Base-by-base conservation (phyloP, 2,329 filamentous ascomycete species). In the Macroventuria anomochaeta region DNA sequence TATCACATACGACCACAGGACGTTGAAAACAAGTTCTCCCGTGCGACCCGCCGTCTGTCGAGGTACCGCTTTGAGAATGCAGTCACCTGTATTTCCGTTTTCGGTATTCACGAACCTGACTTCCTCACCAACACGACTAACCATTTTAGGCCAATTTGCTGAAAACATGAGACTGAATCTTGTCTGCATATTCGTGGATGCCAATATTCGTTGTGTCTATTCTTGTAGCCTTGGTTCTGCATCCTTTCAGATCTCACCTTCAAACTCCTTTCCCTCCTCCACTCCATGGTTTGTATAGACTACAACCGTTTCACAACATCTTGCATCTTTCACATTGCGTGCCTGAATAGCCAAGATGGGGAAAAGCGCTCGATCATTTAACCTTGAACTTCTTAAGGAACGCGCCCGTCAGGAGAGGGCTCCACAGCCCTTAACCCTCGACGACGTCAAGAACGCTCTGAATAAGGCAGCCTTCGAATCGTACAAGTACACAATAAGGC, bases 51-150 rank as follows among this genome's bases (percentile, higher is more conserved):
- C n/a, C n/a, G n/a, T 43, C 32, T 51, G 38, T 51, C 31, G 25
- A 20, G 47, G 39, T 15, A 51, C 31, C 32, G 47, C 38, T 51
- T 41, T 33, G 36, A 33, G 23, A 15, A 49, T 25, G 15, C 26
- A 2, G 46, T 34, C 5, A 20, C 13, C n/a, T 36, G 21, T 12
- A 4, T 49, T 40, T 20, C 15, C 10, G 36, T 49, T 49, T 26
- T 49, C 28, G 17, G 31, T 42, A 42, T 18, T 20, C 12, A 42
- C 29, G 26, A 5, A 7, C 13, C 28, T 13, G 7, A 17, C 3
- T 3, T 25, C 18, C 29, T 29, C 12, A 31, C 15, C 38, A 20
- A 17, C 10, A 18, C 2, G 5, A 7, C 32, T 18, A 5, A 7
- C 32, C 12, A 4, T 34, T 12, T 34, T 40, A 5, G n/a, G n/a